Conservation (phyloP, 2,329 filamentous ascomycete species). For the Curvularia lunata region DNA sequence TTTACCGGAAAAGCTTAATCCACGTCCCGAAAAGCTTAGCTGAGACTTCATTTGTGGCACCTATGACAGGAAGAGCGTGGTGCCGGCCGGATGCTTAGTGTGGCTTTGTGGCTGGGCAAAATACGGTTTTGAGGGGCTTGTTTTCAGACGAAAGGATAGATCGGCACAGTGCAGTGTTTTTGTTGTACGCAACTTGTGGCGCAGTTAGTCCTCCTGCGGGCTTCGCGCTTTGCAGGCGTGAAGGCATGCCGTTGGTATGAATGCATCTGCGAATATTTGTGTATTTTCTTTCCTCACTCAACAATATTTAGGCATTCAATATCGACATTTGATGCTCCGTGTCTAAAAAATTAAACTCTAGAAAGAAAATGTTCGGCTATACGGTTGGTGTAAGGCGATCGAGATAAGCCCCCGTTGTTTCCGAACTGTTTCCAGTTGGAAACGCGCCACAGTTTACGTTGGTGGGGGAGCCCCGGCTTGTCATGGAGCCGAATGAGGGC, state of each 20-base stretch:
- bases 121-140: background rate
- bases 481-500: background rate
- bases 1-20: conserved; percentile 6
- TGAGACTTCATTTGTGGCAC: background rate
- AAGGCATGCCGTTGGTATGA: too few relatives aligned
- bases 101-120: background rate
- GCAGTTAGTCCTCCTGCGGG: background rate
- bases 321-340: background rate
- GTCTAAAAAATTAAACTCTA: background rate
- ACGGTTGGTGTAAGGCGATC: background rate
- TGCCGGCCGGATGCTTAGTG: background rate
- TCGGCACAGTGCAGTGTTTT: background rate
- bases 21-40: background rate
- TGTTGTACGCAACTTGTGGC: background rate
- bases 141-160: background rate
- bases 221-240: background rate
- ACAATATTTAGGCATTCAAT: background rate
- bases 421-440: background rate
- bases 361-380: background rate
- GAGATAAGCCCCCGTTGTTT: background rate
- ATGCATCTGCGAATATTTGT: too few relatives aligned
- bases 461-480: background rate
- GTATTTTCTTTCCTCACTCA: background rate
- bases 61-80: background rate
- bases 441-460: background rate